Percentiles rank a stretch among this genome's conserved stretches.
phyloP scores from a whole-genome alignment of 805 yeast species.

The Yarrowia phangngaensis region DNA sequence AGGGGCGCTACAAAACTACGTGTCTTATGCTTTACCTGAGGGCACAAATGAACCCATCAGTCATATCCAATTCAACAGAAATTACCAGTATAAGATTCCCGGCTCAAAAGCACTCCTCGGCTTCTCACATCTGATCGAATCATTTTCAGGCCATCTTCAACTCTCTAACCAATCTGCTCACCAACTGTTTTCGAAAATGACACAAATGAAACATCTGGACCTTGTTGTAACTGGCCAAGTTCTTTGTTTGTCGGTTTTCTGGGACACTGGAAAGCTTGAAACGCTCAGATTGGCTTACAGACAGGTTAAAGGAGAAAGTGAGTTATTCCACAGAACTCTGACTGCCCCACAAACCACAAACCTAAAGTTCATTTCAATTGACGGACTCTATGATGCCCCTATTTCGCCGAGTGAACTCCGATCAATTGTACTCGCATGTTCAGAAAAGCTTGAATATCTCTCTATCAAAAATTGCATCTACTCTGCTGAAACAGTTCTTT shows the following conservation, averaged over 20 bases:
- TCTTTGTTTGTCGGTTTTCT: conserved; percentile 2
- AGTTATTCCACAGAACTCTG: not conserved
- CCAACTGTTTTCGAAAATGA: conserved; percentile 2
- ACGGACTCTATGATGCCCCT: conserved; percentile 15
- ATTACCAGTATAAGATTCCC: conserved; percentile 1
- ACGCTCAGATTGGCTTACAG: conserved; percentile 6
- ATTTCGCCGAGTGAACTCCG: not conserved
- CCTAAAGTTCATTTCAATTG: conserved; percentile 7
- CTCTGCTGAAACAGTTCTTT: not conserved
- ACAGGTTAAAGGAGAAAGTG: not conserved
- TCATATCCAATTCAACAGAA: conserved; percentile 16
- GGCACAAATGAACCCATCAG: not conserved
- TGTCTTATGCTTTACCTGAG: conserved; percentile 2
- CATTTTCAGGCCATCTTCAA: conserved; percentile 23
- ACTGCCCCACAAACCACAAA: not conserved
- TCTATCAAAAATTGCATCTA: conserved; percentile 13
- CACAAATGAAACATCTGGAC: conserved; percentile 14
- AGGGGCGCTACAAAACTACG: conserved; percentile 1
- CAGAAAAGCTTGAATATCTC: conserved; percentile 6
- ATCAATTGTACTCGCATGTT: conserved; percentile 3
- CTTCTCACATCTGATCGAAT: conserved; percentile 3
- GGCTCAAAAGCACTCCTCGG: not conserved
- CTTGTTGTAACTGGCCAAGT: conserved; percentile 1
- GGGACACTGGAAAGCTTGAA: conserved; percentile 13
- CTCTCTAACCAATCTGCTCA: not conserved